A percentile compares a stretch with the other conserved stretches of the same genome.
Evolutionary conservation across 108 stramenopile genomes (phyloP).

Genomic region (Nitzschia palea): DNA sequence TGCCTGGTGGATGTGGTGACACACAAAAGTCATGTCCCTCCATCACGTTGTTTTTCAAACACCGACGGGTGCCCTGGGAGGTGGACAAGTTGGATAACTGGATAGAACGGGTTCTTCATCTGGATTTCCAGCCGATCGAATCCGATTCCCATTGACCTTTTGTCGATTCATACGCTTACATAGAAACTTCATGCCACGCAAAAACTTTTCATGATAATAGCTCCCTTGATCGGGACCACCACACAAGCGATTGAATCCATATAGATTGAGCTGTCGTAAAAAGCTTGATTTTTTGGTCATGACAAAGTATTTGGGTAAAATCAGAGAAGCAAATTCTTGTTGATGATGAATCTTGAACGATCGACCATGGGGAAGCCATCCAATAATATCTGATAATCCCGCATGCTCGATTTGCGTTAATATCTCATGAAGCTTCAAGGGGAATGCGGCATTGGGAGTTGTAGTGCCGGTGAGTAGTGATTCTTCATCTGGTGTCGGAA

Average conservation of each 20-base stretch:
- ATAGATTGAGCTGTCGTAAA: conserved; percentile 85
- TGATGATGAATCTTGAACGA: conserved; percentile 72
- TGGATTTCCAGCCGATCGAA: conserved; percentile 79
- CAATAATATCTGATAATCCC: conserved; percentile 62
- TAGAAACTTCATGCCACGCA: conserved; percentile 68
- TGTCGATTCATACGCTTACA: conserved; percentile 65
- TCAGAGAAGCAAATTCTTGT: conserved; percentile 60
- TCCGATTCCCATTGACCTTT: conserved; percentile 84
- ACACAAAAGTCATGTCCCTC: too few relatives aligned
- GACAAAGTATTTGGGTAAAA: conserved; percentile 86
- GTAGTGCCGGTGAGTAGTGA: conserved; percentile 15
- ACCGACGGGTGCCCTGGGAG: too few relatives aligned
- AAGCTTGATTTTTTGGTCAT: conserved; percentile 86
- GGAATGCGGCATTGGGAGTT: conserved; percentile 66
- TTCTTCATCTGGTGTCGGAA: conserved; percentile 29
- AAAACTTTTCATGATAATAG: conserved; percentile 85
- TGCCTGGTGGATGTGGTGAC: too few relatives aligned
- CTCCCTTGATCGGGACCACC: conserved; percentile 65
- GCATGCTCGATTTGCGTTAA: conserved; percentile 64
- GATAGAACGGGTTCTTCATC: conserved; percentile 75
- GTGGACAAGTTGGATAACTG: conserved; percentile 41
- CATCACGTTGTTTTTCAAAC: too few relatives aligned
- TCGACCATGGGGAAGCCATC: conserved; percentile 80
- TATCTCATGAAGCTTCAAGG: conserved; percentile 73
- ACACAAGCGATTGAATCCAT: conserved; percentile 75